phyloP scores from a whole-genome alignment of 257 asterid species.

The Knoxia roxburghii region DNA sequence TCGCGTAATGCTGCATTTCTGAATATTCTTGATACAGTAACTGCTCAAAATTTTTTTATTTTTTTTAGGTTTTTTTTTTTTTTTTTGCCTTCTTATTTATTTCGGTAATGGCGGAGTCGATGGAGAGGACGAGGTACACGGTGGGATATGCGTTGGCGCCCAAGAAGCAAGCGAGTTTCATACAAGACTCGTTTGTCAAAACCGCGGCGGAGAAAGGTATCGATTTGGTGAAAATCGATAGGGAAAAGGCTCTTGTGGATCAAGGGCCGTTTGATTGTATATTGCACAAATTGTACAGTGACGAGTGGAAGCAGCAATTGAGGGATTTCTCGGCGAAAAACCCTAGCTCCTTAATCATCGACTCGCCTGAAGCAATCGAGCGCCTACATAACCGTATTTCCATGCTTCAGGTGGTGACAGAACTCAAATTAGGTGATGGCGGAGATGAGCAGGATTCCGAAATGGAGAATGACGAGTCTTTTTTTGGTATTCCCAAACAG shows the following conservation, averaged over 20 bases:
- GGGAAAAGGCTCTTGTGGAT: conserved; percentile 43
- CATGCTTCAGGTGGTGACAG: conserved; percentile 59
- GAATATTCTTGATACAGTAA: neutral
- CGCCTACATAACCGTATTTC: conserved; percentile 64
- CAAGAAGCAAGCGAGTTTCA: conserved; percentile 66
- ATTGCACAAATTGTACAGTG: conserved; percentile 59
- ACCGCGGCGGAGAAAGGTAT: conserved; percentile 48
- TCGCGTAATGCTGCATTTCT: neutral
- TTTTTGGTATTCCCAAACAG: conserved; percentile 65
- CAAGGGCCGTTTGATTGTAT: conserved; percentile 71
- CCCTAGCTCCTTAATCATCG: conserved; percentile 47
- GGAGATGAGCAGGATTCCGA: neutral
- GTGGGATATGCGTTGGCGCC: conserved; percentile 79
- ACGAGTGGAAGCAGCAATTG: conserved; percentile 56
- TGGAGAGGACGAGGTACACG: conserved; percentile 38
- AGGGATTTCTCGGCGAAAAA: conserved; percentile 35
- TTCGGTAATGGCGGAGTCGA: conserved; percentile 33
- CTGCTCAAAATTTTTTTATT: neutral
- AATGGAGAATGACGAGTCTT: conserved; percentile 6
- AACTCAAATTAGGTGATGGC: conserved; percentile 22
- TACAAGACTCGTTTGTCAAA: conserved; percentile 49
- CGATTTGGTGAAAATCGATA: conserved; percentile 64
- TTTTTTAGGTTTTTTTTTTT: neutral
- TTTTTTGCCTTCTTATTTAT: neutral
- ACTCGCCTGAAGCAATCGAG: conserved; percentile 59